phyloP scores from a whole-genome alignment of 106 monocot genomes.

The Ottelia alismoides region DNA sequence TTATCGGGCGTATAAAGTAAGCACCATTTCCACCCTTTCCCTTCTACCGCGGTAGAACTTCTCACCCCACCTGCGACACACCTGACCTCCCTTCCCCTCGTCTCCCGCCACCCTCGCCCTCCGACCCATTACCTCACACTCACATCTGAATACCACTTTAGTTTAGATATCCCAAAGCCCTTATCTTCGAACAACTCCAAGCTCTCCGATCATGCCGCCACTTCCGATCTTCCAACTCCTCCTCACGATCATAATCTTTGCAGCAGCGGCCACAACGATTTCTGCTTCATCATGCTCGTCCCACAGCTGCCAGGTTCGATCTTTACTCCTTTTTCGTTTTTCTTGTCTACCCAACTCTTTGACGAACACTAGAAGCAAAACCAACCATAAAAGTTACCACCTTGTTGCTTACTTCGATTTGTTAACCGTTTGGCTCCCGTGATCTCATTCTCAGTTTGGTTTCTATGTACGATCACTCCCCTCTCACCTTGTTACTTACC shows the following conservation, averaged over 20 bases:
- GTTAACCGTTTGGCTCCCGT: not conserved
- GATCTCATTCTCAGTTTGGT: no score
- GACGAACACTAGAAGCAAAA: not conserved
- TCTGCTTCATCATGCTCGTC: constrained; percentile 15
- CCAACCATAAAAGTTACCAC: not conserved
- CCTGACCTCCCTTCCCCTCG: no score
- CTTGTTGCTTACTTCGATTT: not conserved
- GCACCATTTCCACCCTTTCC: no score
- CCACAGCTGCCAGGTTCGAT: constrained; percentile 24
- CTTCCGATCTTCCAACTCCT: not conserved
- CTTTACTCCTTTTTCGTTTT: not conserved
- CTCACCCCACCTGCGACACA: no score
- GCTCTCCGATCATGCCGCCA: not conserved
- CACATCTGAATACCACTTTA: not conserved
- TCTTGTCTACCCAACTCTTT: constrained; percentile 4
- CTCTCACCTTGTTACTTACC: not conserved
- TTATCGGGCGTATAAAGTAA: no score
- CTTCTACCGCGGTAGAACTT: no score
- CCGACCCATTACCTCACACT: not conserved
- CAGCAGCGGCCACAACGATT: not conserved
- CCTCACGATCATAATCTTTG: not conserved
- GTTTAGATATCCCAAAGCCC: not conserved
- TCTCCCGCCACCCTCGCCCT: not conserved
- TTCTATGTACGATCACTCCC: not conserved
- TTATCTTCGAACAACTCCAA: not conserved